These are phyloP conservation scores for Sporisorium graminicola DNA, from an alignment of 1,284 basidiomycete genomes.

Conservation along the genomic window DNA sequence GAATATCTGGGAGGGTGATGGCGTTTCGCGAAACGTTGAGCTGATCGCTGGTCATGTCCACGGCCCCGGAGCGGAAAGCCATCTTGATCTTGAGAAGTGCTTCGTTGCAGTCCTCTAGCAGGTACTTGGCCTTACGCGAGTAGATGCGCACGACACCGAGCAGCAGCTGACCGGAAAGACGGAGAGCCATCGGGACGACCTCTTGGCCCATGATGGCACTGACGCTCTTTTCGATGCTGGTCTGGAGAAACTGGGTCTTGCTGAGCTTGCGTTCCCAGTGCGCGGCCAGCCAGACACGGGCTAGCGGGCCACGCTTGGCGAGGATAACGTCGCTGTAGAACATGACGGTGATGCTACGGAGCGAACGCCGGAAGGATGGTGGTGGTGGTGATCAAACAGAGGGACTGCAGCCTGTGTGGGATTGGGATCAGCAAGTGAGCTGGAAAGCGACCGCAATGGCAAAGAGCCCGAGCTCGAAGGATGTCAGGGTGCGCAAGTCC, in stretches of 20 bases:
- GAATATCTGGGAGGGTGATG: conserved; percentile 83
- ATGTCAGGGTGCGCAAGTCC: not conserved
- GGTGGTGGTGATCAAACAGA: not conserved
- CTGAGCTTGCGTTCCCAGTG: conserved; percentile 98
- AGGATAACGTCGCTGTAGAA: conserved; percentile 93
- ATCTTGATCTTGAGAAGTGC: conserved; percentile 94
- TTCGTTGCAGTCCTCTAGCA: conserved; percentile 97
- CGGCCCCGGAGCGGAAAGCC: conserved; percentile 91
- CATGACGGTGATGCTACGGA: conserved; percentile 70
- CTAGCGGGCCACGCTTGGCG: conserved; percentile 90
- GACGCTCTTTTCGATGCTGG: conserved; percentile 92
- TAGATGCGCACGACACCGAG: conserved; percentile 97
- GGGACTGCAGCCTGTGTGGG: not conserved
- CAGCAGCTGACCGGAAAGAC: conserved; percentile 92
- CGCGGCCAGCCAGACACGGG: conserved; percentile 97
- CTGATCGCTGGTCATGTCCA: conserved; percentile 95
- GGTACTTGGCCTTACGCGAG: conserved; percentile 95
- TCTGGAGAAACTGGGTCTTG: conserved; percentile 91
- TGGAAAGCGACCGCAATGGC: no score
- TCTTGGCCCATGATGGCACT: conserved; percentile 83
- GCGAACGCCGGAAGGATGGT: not conserved
- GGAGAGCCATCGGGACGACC: conserved; percentile 85
- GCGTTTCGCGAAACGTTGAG: conserved; percentile 85
- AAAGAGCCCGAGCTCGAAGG: not conserved
- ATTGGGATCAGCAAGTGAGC: not conserved